phyloP scores from a whole-genome alignment of 2,329 filamentous ascomycete genomes.

The Helotiales sp. region DNA sequence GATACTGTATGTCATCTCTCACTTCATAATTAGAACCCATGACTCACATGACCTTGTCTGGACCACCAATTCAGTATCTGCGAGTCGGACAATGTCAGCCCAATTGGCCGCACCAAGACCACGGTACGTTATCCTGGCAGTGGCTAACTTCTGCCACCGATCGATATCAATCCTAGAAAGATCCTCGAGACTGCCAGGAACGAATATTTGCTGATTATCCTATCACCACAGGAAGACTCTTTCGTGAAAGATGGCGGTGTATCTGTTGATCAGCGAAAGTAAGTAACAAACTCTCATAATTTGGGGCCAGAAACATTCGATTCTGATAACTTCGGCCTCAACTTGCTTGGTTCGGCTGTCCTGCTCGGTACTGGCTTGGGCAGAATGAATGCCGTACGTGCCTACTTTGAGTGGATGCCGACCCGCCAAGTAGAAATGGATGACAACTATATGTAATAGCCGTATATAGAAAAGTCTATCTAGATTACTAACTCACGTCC shows the following conservation, averaged over 20 bases:
- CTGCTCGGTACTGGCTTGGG: not conserved
- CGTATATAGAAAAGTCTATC: slow-evolving; percentile 29
- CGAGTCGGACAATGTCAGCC: slow-evolving; percentile 62
- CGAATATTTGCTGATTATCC: too few species aligned
- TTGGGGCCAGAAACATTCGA: not conserved
- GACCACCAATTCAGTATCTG: slow-evolving; percentile 74
- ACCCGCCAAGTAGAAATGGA: slow-evolving; percentile 66
- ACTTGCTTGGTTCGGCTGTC: not conserved
- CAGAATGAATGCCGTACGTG: slow-evolving; percentile 69
- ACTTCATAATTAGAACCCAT: not conserved
- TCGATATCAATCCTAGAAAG: too few species aligned
- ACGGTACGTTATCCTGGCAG: too few species aligned
- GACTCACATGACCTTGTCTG: slow-evolving; percentile 7
- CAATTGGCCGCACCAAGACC: slow-evolving; percentile 73
- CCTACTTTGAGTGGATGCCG: slow-evolving; percentile 68
- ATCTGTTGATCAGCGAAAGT: slow-evolving; percentile 72
- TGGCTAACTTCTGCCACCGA: too few species aligned
- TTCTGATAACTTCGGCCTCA: not conserved
- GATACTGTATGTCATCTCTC: slow-evolving; percentile 55
- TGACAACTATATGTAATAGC: slow-evolving; percentile 52
- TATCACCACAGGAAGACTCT: slow-evolving; percentile 65
- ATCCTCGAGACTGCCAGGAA: too few species aligned
- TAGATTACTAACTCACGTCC: not conserved
- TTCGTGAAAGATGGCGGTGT: slow-evolving; percentile 62
- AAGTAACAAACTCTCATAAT: not conserved